These are phyloP conservation scores for Heterobasidion irregulare DNA, from an alignment of 1,284 basidiomycete species.

Conservation along the genomic window DNA sequence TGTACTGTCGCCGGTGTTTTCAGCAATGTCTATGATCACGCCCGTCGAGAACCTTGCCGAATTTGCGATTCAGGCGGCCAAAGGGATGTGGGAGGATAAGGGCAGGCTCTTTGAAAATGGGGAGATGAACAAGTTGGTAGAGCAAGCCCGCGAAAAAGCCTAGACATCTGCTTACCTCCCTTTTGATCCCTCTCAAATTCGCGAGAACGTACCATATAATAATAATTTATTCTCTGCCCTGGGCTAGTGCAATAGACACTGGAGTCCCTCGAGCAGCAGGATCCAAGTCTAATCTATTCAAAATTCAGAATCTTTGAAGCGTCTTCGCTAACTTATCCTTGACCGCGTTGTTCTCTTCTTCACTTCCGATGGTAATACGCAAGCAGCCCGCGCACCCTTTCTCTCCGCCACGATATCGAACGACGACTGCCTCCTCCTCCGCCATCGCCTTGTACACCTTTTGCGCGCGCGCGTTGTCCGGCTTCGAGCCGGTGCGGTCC, in stretches of 20 bases:
- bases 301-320: constrained; percentile 19
- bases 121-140: constrained; percentile 8
- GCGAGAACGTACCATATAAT: no score
- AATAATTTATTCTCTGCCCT: no score
- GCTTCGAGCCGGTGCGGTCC: constrained; percentile 32
- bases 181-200: no score
- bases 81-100: constrained; percentile 10
- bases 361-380: constrained; percentile 86
- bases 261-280: neutral
- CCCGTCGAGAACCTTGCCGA: constrained; percentile 6
- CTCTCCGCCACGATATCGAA: constrained; percentile 85
- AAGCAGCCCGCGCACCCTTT: constrained; percentile 84
- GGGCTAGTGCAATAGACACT: neutral
- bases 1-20: neutral
- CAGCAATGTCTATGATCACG: constrained; percentile 1
- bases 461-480: constrained; percentile 67
- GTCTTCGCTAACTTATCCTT: constrained; percentile 38
- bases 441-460: constrained; percentile 80
- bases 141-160: neutral
- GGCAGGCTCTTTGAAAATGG: constrained; percentile 8
- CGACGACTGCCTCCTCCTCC: constrained; percentile 82
- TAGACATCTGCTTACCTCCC: no score
- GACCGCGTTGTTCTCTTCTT: constrained; percentile 66
- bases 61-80: constrained; percentile 10
- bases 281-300: neutral